Conservation (phyloP, 148 eudicot genomes). For the Rhododendron vialii region DNA sequence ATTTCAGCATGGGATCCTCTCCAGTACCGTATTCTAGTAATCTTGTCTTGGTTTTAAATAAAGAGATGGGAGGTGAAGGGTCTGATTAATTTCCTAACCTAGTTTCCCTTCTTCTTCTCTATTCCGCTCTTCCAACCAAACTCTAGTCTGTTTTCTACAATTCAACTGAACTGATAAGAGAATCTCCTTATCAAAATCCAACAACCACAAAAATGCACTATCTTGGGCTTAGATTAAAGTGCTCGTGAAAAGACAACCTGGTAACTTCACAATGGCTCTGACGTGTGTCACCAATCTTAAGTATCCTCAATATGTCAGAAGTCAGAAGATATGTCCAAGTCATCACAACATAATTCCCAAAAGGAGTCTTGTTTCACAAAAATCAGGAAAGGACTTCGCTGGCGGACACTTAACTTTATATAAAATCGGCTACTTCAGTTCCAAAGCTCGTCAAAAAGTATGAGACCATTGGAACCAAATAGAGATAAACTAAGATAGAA, state of each 20-base stretch:
- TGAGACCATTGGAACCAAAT: not conserved
- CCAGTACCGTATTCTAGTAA: not conserved
- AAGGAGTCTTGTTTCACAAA: not conserved
- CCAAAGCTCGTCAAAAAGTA: not conserved
- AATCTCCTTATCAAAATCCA: not conserved
- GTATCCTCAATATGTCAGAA: not conserved
- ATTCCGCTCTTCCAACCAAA: not conserved
- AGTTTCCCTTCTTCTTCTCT: not conserved
- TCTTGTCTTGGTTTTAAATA: not conserved
- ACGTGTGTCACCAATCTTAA: not conserved
- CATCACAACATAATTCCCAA: not conserved
- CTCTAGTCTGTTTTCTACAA: not conserved
- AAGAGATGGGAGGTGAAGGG: not conserved
- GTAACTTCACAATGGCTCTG: not conserved
- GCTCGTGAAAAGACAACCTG: not conserved
- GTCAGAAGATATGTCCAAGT: not conserved
- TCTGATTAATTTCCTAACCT: not conserved
- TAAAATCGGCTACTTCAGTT: not conserved
- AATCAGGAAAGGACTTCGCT: not conserved
- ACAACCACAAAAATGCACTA: not conserved
- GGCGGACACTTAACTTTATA: not conserved
- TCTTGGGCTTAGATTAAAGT: not conserved
- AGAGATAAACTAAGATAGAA: conserved; percentile 1
- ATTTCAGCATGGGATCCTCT: not conserved
- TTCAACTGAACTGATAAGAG: not conserved